Evolutionary conservation across 2,329 filamentous ascomycete genomes (phyloP).

Genomic region (Penicillium aurantiogriseum): DNA sequence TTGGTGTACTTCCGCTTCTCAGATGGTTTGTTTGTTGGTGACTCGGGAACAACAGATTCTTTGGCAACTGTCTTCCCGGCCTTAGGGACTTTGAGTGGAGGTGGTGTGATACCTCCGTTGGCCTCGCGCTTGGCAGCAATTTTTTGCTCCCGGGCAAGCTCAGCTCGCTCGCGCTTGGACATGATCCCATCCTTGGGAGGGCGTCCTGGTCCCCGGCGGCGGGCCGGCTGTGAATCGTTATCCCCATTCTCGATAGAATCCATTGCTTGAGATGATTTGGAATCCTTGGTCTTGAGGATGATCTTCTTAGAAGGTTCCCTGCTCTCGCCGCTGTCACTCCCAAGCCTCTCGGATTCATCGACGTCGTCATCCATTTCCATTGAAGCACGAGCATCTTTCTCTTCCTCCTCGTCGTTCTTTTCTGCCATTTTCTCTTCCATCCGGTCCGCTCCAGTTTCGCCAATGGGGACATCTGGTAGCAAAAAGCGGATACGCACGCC

Average conservation of each 20-base stretch:
- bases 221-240: constrained; percentile 40
- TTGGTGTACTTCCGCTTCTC: constrained; percentile 52
- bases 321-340: constrained; percentile 29
- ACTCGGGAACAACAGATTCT: constrained; percentile 37
- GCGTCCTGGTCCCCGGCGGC: constrained; percentile 57
- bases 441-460: constrained; percentile 50
- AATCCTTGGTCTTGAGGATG: constrained; percentile 31
- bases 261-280: constrained; percentile 27
- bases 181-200: constrained; percentile 67
- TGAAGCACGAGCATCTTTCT: constrained; percentile 31
- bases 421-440: constrained; percentile 42
- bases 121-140: constrained; percentile 48
- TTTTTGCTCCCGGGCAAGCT: constrained; percentile 54
- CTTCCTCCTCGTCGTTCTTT: constrained; percentile 33
- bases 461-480: constrained; percentile 52
- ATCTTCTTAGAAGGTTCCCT: constrained; percentile 32
- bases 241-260: constrained; percentile 34
- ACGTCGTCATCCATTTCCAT: constrained; percentile 46
- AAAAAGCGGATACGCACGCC: constrained; percentile 57
- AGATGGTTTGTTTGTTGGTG: constrained; percentile 37
- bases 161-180: constrained; percentile 61
- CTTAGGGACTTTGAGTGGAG: constrained; percentile 34
- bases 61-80: constrained; percentile 32
- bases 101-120: constrained; percentile 48
- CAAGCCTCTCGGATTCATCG: constrained; percentile 29